Conservation (phyloP, 2,329 filamentous ascomycete genomes). For the Apiospora rasikravindrae region DNA sequence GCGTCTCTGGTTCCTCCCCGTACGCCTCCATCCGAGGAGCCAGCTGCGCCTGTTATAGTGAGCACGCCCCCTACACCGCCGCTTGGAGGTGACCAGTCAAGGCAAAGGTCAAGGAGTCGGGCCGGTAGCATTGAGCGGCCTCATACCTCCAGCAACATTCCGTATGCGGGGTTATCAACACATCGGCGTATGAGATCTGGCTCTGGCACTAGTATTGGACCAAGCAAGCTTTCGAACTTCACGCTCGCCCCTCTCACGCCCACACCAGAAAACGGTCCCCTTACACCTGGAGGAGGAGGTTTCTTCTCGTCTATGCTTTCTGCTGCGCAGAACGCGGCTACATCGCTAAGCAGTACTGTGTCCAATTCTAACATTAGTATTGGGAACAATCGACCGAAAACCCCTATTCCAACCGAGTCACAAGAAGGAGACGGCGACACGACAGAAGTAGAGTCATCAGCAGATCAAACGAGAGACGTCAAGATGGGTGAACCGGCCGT, state of each 20-base stretch:
- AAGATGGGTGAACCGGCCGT: conserved; percentile 71
- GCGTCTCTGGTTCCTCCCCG: conserved; percentile 42
- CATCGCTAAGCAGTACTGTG: conserved; percentile 74
- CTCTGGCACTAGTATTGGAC: conserved; percentile 60
- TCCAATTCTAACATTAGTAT: conserved; percentile 66
- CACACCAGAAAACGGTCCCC: conserved; percentile 65
- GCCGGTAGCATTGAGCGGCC: conserved; percentile 32
- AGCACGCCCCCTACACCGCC: conserved; percentile 71
- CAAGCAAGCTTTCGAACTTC: conserved; percentile 86
- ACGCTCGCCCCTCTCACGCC: conserved; percentile 76
- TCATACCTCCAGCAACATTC: conserved; percentile 56
- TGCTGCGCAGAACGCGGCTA: conserved; percentile 90
- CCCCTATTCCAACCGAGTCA: conserved; percentile 40
- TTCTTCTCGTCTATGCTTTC: conserved; percentile 96
- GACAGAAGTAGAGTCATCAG: conserved; percentile 51
- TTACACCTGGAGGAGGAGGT: conserved; percentile 61
- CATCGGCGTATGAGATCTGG: conserved; percentile 63
- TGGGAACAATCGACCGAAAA: conserved; percentile 52
- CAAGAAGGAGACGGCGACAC: conserved; percentile 41
- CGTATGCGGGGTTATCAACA: conserved; percentile 65
- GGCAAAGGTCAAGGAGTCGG: conserved; percentile 25
- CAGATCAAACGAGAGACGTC: conserved; percentile 45
- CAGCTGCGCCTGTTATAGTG: conserved; percentile 60
- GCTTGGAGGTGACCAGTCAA: conserved; percentile 41
- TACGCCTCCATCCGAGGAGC: conserved; percentile 54